Base-by-base conservation (phyloP, 1,284 basidiomycete genomes). In the Sporisorium iseilematis-ciliati region DNA sequence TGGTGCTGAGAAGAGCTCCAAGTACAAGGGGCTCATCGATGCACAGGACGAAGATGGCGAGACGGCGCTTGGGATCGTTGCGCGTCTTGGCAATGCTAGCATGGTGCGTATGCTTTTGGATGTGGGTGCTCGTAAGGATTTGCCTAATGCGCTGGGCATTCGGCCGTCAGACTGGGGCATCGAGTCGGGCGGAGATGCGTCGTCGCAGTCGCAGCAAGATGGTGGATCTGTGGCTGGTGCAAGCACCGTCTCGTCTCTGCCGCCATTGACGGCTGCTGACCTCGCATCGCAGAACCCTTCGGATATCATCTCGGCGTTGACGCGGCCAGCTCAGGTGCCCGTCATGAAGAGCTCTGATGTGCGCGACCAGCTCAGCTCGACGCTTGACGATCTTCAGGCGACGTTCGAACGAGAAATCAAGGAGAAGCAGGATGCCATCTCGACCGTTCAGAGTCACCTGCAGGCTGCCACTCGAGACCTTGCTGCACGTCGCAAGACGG, bases 21-120 rank as follows among this genome's bases (percentile, higher is more conserved):
- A 78, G 60, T 71, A 73, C 48, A 81, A 76, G 2, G 91, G 92
- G 62, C 87, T 98, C 42, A 90, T 99, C 16, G 94, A 99, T 86
- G 88, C 97, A 42, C 94, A 95, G 86, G 97, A 99, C 85, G 91
- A 94, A 74, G 92, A 98, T 85, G 97, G 97, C 0, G 97, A 99
- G 84, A 98, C 97, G 0, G 93, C 95, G 5, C 86, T 99, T 75
- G 97, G 96, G 86, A 93, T 97, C 75, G 94, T 95, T 14, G 95
- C 97, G 0, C 88, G 97, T 55, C 91, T 98, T 0, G 97, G 97
- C 3, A 97, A 95, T 85, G 89, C 92, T 67, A 91, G 92, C 74
- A 87, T 99, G 72, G 94, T 98, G 20, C 89, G 92, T 78, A 92
- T 94, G 25, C 87, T 99, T 67, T 83, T 99, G 66, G 95, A 98